These are phyloP conservation scores for Lipomyces orientalis DNA, from an alignment of 805 yeast species.

Conservation along the genomic window DNA sequence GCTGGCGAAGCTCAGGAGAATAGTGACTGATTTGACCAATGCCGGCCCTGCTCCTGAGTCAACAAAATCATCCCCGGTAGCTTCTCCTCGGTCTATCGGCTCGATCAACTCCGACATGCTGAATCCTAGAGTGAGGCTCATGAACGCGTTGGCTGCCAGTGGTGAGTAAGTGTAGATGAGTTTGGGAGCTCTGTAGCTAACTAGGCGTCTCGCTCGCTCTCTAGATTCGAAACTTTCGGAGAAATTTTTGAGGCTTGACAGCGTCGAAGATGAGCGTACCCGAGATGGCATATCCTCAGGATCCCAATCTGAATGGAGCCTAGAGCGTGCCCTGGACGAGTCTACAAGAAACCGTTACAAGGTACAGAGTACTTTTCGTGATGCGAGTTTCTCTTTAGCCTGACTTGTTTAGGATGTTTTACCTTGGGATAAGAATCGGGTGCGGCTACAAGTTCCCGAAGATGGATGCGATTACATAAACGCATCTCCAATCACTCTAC, in stretches of 20 bases:
- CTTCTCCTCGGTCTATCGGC: neutral
- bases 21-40: neutral
- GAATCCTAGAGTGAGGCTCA: neutral
- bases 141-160: neutral
- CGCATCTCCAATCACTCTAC: slow-evolving; percentile 72
- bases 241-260: slow-evolving; percentile 12
- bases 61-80: neutral
- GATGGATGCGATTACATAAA: slow-evolving; percentile 69
- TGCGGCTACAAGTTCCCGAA: slow-evolving; percentile 51
- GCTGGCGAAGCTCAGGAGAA: slow-evolving; percentile 6
- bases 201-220: neutral
- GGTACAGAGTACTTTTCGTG: neutral
- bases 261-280: slow-evolving; percentile 5
- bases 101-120: neutral
- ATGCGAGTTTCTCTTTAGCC: neutral
- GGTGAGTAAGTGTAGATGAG: neutral
- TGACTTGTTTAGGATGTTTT: slow-evolving; percentile 53
- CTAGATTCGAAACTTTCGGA: neutral
- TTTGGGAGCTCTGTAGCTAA: neutral
- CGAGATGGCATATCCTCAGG: neutral
- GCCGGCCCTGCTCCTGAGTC: neutral
- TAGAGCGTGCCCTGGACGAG: slow-evolving; percentile 3
- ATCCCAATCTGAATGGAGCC: slow-evolving; percentile 7
- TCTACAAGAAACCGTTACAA: slow-evolving; percentile 12
- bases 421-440: slow-evolving; percentile 77